phyloP scores from a whole-genome alignment of 2,329 filamentous ascomycete genomes.

The Pestalotiopsis fici region DNA sequence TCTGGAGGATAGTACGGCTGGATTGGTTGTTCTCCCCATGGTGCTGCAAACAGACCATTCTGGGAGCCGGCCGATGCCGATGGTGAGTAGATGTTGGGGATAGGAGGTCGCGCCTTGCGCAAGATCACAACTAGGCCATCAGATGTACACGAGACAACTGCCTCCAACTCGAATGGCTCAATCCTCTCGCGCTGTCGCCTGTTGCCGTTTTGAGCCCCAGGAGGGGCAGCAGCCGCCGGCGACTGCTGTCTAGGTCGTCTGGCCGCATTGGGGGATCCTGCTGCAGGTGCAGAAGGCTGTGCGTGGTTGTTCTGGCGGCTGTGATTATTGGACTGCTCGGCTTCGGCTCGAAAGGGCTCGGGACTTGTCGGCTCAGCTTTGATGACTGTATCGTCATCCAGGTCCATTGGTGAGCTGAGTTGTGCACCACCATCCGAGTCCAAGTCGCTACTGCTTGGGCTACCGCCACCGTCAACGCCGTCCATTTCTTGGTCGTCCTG shows the following conservation, averaged over 20 bases:
- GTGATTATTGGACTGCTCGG: neutral
- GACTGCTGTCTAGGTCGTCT: neutral
- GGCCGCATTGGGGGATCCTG: neutral
- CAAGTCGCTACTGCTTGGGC: conserved; percentile 31
- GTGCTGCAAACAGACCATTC: conserved; percentile 75
- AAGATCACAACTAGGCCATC: conserved; percentile 84
- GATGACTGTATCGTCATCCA: conserved; percentile 37
- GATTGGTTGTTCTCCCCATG: conserved; percentile 74
- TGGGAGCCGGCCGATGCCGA: conserved; percentile 47
- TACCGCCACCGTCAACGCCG: conserved; percentile 31
- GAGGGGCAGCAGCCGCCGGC: conserved; percentile 7
- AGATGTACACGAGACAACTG: conserved; percentile 88
- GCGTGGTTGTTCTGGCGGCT: neutral
- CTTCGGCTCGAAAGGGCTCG: conserved; percentile 32
- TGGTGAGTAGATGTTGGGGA: conserved; percentile 59
- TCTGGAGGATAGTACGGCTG: conserved; percentile 44
- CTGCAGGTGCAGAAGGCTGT: neutral
- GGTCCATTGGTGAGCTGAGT: conserved; percentile 42
- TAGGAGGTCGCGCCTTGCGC: conserved; percentile 70
- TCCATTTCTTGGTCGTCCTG: conserved; percentile 45
- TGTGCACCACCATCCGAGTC: conserved; percentile 47
- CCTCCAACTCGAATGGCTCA: conserved; percentile 72
- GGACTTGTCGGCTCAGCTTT: conserved; percentile 35
- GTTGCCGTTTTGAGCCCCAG: neutral
- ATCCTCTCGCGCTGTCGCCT: conserved; percentile 29